phyloP scores from a whole-genome alignment of 116 monocot species.

The Papilionanthe hybrid region DNA sequence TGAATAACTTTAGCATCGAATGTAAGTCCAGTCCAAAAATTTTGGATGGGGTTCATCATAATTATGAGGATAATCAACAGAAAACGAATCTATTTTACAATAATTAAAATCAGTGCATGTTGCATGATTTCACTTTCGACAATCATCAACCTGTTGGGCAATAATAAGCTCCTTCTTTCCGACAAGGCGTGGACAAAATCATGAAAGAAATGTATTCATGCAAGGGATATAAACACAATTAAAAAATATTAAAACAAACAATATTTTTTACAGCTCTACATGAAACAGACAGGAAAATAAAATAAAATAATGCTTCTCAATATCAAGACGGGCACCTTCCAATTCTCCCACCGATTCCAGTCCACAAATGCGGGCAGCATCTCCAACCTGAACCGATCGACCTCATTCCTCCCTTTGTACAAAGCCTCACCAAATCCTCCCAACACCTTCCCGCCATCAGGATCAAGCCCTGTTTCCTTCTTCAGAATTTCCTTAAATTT shows the following conservation, averaged over 20 bases:
- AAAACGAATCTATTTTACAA: neutral
- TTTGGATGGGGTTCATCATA: too few species aligned
- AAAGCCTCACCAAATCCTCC: conserved; percentile 11
- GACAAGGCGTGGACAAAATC: too few species aligned
- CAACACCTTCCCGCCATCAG: conserved; percentile 17
- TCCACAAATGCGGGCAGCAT: conserved; percentile 34
- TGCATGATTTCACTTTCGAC: neutral
- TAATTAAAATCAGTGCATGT: neutral
- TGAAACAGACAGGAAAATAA: too few species aligned
- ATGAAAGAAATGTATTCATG: too few species aligned
- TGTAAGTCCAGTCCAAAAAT: neutral
- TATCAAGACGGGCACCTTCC: conserved; percentile 47
- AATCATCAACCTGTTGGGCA: too few species aligned
- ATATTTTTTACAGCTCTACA: too few species aligned
- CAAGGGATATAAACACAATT: too few species aligned
- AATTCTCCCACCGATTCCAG: conserved; percentile 73
- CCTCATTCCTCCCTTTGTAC: conserved; percentile 18
- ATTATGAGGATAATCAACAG: too few species aligned
- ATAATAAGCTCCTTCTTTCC: too few species aligned
- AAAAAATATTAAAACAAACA: too few species aligned
- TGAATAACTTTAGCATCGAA: neutral
- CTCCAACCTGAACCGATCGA: conserved; percentile 30
- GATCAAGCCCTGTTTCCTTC: conserved; percentile 66
- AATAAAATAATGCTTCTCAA: too few species aligned
- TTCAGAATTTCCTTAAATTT: conserved; percentile 33